A percentile compares a stretch with the other conserved stretches of the same genome.
phyloP scores from a whole-genome alignment of 2,329 filamentous ascomycete species.

The Fusarium nanum region DNA sequence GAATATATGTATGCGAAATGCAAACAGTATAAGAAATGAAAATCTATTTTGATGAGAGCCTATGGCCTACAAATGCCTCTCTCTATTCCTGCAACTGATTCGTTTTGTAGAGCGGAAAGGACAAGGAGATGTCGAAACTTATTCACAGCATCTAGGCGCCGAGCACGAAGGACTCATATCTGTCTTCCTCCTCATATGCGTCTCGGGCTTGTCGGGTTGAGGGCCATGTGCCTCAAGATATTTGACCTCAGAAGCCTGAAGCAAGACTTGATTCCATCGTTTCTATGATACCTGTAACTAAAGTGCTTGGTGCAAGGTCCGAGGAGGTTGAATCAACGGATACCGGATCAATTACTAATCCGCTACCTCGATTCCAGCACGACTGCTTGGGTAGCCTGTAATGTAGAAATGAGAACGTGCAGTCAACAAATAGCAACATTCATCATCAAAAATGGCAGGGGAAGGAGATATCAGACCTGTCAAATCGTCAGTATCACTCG shows the following conservation, averaged over 20 bases:
- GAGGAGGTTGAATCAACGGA: not conserved
- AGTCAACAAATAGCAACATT: not conserved
- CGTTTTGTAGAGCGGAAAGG: accelerated
- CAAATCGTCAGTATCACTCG: not conserved
- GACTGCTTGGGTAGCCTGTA: too few relatives aligned
- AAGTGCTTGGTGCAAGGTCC: not conserved
- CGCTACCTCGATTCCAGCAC: not conserved
- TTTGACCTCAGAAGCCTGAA: too few relatives aligned
- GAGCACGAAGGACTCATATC: not conserved
- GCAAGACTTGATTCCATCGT: too few relatives aligned
- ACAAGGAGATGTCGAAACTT: not conserved
- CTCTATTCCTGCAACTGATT: not conserved
- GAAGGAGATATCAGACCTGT: not conserved
- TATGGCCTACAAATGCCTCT: accelerated
- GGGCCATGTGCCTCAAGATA: too few relatives aligned
- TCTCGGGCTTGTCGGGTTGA: too few relatives aligned
- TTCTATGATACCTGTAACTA: not conserved
- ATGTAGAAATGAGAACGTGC: not conserved
- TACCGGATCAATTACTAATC: not conserved
- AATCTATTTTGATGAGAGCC: not conserved
- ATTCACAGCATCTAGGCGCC: not conserved
- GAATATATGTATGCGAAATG: not conserved
- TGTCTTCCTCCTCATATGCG: accelerated
- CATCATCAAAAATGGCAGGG: too few relatives aligned
- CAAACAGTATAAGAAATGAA: not conserved